Conservation (phyloP, 176 grass and related monocot genomes). For the Musa itinerans region DNA sequence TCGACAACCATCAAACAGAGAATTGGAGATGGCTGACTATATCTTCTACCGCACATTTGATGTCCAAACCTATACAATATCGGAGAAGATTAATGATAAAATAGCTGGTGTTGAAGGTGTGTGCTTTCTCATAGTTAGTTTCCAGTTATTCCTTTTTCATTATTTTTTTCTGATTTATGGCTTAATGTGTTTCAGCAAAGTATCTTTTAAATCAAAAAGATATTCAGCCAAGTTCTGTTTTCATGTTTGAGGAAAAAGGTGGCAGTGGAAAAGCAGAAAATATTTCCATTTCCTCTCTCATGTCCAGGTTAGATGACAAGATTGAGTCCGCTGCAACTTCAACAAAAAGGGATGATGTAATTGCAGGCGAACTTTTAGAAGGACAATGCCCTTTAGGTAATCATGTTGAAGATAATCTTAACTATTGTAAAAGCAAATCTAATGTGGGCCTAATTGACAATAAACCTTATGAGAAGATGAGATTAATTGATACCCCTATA, state of each 20-base stretch:
- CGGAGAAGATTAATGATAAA: slow-evolving; percentile 43
- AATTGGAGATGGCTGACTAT: slow-evolving; percentile 56
- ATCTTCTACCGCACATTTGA: slow-evolving; percentile 76
- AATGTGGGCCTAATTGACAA: slow-evolving; percentile 16
- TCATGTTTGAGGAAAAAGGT: not conserved
- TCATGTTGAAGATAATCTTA: not conserved
- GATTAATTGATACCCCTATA: slow-evolving; percentile 20
- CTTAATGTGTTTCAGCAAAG: slow-evolving; percentile 37
- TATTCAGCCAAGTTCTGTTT: slow-evolving; percentile 19
- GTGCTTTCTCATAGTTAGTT: not conserved
- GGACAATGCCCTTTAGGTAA: not conserved
- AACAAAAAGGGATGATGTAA: not conserved
- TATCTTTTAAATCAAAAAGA: slow-evolving; percentile 52
- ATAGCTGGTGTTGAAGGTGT: slow-evolving; percentile 49
- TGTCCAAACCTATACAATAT: slow-evolving; percentile 42
- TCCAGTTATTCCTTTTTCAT: slow-evolving; percentile 21
- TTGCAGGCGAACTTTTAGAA: not conserved
- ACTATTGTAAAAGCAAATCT: slow-evolving; percentile 1
- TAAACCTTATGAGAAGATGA: slow-evolving; percentile 35
- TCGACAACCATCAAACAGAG: slow-evolving; percentile 47
- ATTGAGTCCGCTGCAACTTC: not conserved
- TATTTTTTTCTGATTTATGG: slow-evolving; percentile 11
- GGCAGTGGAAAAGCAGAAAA: not conserved
- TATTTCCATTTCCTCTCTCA: not conserved
- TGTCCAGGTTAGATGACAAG: not conserved